Base-by-base conservation (phyloP, 23 red algal species). In the Gracilaria gracilis region DNA sequence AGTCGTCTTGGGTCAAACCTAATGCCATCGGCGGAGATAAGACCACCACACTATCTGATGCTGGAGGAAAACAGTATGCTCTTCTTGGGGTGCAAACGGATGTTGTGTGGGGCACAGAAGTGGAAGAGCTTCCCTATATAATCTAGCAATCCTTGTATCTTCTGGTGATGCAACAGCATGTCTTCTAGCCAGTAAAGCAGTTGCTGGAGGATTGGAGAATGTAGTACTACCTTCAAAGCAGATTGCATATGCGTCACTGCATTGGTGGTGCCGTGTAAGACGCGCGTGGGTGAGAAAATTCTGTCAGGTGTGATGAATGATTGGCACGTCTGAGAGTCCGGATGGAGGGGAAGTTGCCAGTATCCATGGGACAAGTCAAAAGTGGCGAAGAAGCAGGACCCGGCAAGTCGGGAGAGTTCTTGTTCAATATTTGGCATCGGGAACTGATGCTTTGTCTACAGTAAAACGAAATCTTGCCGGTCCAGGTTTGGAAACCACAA, bases 401-500 rank as follows among this genome's bases (percentile, higher is more conserved):
- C 46, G 36, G 38, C 37, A 11, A 77, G 35, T 24, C n/a, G 12
- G 9, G 14, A 11, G 9, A 77, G 72, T 34, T 77, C 72, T 12
- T 77, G 72, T 34, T 77, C 72, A 23, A 77, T 32, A 34, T 77
- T 77, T 24, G 72, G 72, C 72, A 39, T 77, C n/a, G n/a, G n/a
- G n/a, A n/a, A n/a, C n/a, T n/a, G n/a, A n/a, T n/a, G n/a, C n/a
- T n/a, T n/a, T n/a, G 35, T 77, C 36, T 38, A 1, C 72, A 14
- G 19, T 77, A 34, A 77, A 77, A 14, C 72, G 12, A 24, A 38
- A 77, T 16, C 72, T 0, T 44, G 21, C 36, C n/a, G 72, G 72
- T n/a, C 72, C 23, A 0, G 36, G 0, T 77, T 77, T 77, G 16
- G 72, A 21, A n/a, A n/a, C n/a, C n/a, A n/a, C n/a, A n/a, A n/a